Percentiles rank a stretch among this genome's conserved stretches.
These are phyloP conservation scores for Letharia columbiana DNA, from an alignment of 495 filamentous ascomycete species.

Conservation along the genomic window DNA sequence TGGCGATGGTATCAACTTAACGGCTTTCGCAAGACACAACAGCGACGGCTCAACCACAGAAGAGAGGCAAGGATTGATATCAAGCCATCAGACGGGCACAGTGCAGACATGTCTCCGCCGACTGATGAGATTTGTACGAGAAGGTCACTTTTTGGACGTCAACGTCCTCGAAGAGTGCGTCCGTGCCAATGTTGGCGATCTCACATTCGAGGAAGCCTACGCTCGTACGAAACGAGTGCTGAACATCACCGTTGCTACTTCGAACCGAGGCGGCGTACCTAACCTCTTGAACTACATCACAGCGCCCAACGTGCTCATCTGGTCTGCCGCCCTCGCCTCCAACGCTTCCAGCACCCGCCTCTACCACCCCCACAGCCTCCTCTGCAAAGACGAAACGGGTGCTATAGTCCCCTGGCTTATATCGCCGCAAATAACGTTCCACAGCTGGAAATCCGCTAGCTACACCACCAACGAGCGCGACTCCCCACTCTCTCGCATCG, in stretches of 20 bases:
- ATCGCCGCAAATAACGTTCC: slow-evolving; percentile 47
- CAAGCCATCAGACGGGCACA: slow-evolving; percentile 32
- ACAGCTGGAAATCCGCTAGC: slow-evolving; percentile 56
- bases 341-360: slow-evolving; percentile 66
- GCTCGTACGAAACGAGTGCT: slow-evolving; percentile 75
- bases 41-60: slow-evolving; percentile 19
- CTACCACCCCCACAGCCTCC: slow-evolving; percentile 59
- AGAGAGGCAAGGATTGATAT: slow-evolving; percentile 25
- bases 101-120: slow-evolving; percentile 52
- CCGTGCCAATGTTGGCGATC: slow-evolving; percentile 71
- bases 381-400: slow-evolving; percentile 76
- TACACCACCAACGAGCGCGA: slow-evolving; percentile 59
- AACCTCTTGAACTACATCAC: slow-evolving; percentile 89
- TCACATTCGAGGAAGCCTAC: slow-evolving; percentile 94
- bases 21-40: slow-evolving; percentile 53
- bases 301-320: slow-evolving; percentile 90
- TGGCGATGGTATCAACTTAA: slow-evolving; percentile 73
- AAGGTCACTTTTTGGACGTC: slow-evolving; percentile 79
- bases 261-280: slow-evolving; percentile 65
- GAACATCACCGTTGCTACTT: slow-evolving; percentile 82
- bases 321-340: slow-evolving; percentile 88
- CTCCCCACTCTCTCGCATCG: slow-evolving; percentile 72
- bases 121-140: slow-evolving; percentile 53
- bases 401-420: slow-evolving; percentile 65
- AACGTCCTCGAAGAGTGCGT: slow-evolving; percentile 79